Base-by-base conservation (phyloP, 2,329 filamentous ascomycete species). In the Bipolaris sorokiniana region DNA sequence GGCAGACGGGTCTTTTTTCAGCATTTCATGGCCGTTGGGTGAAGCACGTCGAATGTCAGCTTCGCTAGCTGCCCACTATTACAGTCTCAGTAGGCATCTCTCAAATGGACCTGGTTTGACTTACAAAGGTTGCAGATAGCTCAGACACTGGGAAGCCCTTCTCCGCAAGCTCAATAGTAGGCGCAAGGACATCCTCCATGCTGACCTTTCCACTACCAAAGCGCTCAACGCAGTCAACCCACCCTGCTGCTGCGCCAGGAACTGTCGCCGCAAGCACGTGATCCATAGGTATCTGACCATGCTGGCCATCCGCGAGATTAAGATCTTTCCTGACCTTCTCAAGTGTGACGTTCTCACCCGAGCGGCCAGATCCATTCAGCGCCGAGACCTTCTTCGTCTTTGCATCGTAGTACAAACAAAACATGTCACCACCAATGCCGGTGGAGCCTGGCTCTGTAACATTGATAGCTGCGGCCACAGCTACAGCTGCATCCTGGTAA, bases 391-490 rank as follows among this genome's bases (percentile, higher is more conserved):
- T 90, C 72, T 90, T 90, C 0, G 88, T 91, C 66, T 89, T 85
- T 40, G 92, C 91, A 73, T 96, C 86, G 80, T 94, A 98, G 82
- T 87, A 97, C 34, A 98, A 86, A 76, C 93, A 93, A 79, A 98
- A 99, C 88, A 97, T 92, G 78, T 99, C 95, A 61, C 95, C 95
- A 55, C 95, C 95, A 58, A 99, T 97, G 38, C 95, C 95, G 0
- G 95, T 98, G 5, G 90, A 95, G 57, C 88, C 88, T 7, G 95
- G 95, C 74, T 99, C 95, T 0, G 94, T 97, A 72, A 98, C 86
- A 78, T 97, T 98, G 54, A 99, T 82, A 5, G 88, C 92, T 31
- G 95, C 95, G 42, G 95, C 94, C 59, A 96, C 91, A 41, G 95
- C 95, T 3, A 98, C 91, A 7, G 95, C 94, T n/a, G 95, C 94